A percentile compares a stretch with the other conserved stretches of the same genome.
These are phyloP conservation scores for Hygrophoropsis aurantiaca DNA, from an alignment of 768 basidiomycete genomes.

Conservation along the genomic window DNA sequence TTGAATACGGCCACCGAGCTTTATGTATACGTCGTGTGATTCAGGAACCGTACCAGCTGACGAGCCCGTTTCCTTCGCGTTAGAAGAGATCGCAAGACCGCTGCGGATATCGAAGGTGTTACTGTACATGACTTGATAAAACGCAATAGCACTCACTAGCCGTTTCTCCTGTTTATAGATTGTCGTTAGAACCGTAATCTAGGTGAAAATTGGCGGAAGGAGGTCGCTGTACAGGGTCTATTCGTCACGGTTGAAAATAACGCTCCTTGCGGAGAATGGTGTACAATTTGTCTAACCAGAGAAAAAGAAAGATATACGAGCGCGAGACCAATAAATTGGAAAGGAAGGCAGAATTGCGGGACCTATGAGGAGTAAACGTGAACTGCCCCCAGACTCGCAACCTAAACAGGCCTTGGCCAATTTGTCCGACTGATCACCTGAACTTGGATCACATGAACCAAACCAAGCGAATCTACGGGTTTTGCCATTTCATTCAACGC, in stretches of 20 bases:
- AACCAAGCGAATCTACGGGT: conserved; percentile 9
- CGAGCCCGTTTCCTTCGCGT: background rate
- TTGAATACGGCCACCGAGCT: conserved; percentile 6
- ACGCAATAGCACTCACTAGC: conserved; percentile 3
- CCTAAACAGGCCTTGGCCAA: background rate
- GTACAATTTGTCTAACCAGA: no score
- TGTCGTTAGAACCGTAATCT: background rate
- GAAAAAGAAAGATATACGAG: no score
- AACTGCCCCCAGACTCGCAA: background rate
- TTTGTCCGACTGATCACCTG: conserved; percentile 12
- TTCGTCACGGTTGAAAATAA: no score
- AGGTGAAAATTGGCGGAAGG: background rate
- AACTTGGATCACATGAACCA: conserved; percentile 11
- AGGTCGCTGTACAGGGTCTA: background rate
- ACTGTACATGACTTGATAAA: background rate
- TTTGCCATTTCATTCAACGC: no score
- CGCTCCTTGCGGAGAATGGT: no score
- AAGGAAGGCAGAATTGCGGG: background rate
- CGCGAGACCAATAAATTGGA: background rate
- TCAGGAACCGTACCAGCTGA: conserved; percentile 9
- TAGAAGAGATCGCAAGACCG: background rate
- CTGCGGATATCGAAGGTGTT: background rate
- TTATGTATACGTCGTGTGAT: conserved; percentile 20
- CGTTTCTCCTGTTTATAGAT: background rate
- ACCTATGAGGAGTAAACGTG: background rate